phyloP scores from a whole-genome alignment of 805 yeast species.

The Candida michaelii region DNA sequence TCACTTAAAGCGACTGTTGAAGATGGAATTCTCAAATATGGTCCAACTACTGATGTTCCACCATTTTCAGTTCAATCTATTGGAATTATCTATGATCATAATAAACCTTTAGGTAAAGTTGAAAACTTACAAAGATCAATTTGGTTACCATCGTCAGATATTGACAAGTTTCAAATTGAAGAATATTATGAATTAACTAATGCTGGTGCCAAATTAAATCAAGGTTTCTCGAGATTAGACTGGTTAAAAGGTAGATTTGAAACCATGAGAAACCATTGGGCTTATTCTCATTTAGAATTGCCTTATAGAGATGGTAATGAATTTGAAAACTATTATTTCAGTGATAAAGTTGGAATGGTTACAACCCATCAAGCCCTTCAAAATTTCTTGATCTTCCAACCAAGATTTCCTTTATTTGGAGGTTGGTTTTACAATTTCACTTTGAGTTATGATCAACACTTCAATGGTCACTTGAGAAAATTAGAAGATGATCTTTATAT shows the following conservation, averaged over 20 bases:
- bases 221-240: constrained; percentile 79
- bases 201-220: constrained; percentile 64
- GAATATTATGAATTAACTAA: constrained; percentile 84
- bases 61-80: constrained; percentile 52
- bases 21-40: constrained; percentile 48
- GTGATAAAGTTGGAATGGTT: constrained; percentile 92
- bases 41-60: constrained; percentile 46
- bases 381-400: constrained; percentile 59
- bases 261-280: constrained; percentile 50
- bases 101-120: constrained; percentile 63
- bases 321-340: constrained; percentile 65
- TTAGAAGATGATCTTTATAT: constrained; percentile 48
- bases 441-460: constrained; percentile 80
- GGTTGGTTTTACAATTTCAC: constrained; percentile 97
- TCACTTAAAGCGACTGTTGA: constrained; percentile 34
- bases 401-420: constrained; percentile 94
- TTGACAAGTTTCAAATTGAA: constrained; percentile 64
- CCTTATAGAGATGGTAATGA: constrained; percentile 41
- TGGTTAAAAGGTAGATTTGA: constrained; percentile 62
- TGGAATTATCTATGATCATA: constrained; percentile 61
- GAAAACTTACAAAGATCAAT: constrained; percentile 64
- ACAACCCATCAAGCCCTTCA: constrained; percentile 61
- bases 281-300: constrained; percentile 61
- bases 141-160: constrained; percentile 89
- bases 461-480: constrained; percentile 52